A percentile compares a stretch with the other conserved stretches of the same genome.
These are phyloP conservation scores for Acorus calamus DNA, from an alignment of 106 monocot genomes.

Conservation along the genomic window DNA sequence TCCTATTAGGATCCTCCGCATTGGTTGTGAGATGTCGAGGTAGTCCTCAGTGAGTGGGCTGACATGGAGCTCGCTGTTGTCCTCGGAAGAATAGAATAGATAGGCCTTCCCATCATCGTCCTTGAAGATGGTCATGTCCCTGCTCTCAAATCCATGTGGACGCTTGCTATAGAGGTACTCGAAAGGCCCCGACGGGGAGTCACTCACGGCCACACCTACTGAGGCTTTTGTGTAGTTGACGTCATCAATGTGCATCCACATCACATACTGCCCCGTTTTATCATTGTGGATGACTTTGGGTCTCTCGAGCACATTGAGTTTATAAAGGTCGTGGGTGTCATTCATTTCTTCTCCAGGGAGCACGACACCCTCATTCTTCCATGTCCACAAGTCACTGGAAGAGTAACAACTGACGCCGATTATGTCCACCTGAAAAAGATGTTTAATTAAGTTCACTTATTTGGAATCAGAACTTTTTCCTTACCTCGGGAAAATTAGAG, in stretches of 20 bases:
- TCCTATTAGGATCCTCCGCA: neutral
- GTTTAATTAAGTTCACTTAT: no score
- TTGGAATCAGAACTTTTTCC: no score
- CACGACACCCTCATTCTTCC: neutral
- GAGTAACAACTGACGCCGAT: neutral
- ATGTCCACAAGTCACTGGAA: neutral
- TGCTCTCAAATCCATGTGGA: neutral
- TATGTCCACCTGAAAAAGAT: no score
- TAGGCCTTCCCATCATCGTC: neutral
- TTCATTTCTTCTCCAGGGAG: neutral
- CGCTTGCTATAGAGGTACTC: neutral
- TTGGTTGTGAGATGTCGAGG: neutral
- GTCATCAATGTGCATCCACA: neutral
- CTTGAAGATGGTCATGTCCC: neutral
- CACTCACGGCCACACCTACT: neutral
- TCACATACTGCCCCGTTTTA: neutral
- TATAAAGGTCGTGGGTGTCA: neutral
- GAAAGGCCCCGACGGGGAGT: neutral
- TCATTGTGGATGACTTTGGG: neutral
- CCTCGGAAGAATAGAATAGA: neutral
- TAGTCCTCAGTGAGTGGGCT: neutral
- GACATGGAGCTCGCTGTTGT: neutral
- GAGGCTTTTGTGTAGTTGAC: neutral
- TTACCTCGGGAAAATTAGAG: no score
- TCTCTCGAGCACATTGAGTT: neutral